These are phyloP conservation scores for Aureobasidium subglaciale DNA, from an alignment of 2,329 filamentous ascomycete genomes.

Conservation along the genomic window DNA sequence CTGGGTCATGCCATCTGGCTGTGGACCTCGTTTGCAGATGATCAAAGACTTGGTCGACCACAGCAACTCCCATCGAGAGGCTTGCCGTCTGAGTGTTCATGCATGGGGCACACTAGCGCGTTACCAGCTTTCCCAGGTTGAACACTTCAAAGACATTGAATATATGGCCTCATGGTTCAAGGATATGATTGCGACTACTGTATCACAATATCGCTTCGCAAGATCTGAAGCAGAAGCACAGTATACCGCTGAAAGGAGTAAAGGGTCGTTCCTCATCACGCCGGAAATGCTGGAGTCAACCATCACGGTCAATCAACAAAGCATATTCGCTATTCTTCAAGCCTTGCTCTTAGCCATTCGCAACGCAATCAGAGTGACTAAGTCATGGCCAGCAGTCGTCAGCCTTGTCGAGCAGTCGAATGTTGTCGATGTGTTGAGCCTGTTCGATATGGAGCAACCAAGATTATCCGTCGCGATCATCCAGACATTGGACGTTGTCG, in stretches of 20 bases:
- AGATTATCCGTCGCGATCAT: constrained; percentile 39
- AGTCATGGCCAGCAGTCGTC: constrained; percentile 17
- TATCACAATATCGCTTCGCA: constrained; percentile 49
- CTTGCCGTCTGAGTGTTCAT: constrained; percentile 51
- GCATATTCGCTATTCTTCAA: constrained; percentile 48
- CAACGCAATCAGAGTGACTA: constrained; percentile 38
- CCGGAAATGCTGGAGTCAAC: constrained; percentile 43
- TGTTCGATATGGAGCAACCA: constrained; percentile 42
- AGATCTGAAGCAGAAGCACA: constrained; percentile 53
- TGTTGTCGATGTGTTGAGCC: constrained; percentile 39
- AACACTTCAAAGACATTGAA: constrained; percentile 38
- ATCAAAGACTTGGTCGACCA: constrained; percentile 52
- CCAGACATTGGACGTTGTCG: constrained; percentile 44
- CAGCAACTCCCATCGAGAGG: constrained; percentile 50
- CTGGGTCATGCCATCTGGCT: constrained; percentile 47
- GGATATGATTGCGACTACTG: constrained; percentile 45
- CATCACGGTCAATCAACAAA: constrained; percentile 50
- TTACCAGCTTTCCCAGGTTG: constrained; percentile 50
- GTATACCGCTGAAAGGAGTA: constrained; percentile 31
- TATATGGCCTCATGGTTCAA: constrained; percentile 50
- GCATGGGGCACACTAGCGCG: constrained; percentile 51
- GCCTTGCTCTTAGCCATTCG: constrained; percentile 47
- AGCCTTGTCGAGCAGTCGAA: constrained; percentile 34
- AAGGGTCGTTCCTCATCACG: constrained; percentile 35
- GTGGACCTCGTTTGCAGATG: constrained; percentile 45